Conservation (phyloP, 164 flowering plant genomes). For the Nymphaea colorata region DNA sequence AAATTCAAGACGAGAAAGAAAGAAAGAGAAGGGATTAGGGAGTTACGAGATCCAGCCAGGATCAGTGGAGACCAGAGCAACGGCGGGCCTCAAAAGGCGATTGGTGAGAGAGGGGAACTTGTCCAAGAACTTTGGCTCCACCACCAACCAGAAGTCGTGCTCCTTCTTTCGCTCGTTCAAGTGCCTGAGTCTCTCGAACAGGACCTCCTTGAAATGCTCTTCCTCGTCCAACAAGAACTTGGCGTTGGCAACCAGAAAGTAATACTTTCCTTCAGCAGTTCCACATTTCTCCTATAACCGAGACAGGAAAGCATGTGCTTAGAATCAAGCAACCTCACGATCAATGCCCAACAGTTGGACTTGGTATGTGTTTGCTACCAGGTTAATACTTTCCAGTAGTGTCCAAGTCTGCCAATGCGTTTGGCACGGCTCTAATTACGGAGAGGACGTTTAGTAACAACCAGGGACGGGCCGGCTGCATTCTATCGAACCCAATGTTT, state of each 20-base stretch:
- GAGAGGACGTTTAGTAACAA: too few species aligned
- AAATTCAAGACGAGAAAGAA: neutral
- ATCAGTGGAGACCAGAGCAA: conserved; percentile 91
- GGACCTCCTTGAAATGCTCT: conserved; percentile 83
- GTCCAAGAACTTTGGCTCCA: conserved; percentile 91
- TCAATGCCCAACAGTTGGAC: too few species aligned
- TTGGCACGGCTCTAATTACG: too few species aligned
- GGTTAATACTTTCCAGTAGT: too few species aligned
- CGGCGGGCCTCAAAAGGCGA: conserved; percentile 80
- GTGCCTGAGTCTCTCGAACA: conserved; percentile 58
- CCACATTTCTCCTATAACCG: neutral
- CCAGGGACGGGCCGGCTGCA: too few species aligned
- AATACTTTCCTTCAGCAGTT: conserved; percentile 28
- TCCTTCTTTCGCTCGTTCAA: conserved; percentile 57
- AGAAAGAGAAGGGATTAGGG: neutral
- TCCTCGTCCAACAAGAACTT: conserved; percentile 96
- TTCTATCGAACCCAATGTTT: too few species aligned
- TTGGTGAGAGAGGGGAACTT: conserved; percentile 72
- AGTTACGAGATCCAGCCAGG: conserved; percentile 86
- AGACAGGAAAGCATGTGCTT: neutral
- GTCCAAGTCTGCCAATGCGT: too few species aligned
- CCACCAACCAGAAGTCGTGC: conserved; percentile 89
- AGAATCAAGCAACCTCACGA: too few species aligned
- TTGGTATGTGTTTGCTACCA: too few species aligned
- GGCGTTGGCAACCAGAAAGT: conserved; percentile 89